phyloP scores from a whole-genome alignment of 441 rosid genomes.

The Biscutella laevigata region DNA sequence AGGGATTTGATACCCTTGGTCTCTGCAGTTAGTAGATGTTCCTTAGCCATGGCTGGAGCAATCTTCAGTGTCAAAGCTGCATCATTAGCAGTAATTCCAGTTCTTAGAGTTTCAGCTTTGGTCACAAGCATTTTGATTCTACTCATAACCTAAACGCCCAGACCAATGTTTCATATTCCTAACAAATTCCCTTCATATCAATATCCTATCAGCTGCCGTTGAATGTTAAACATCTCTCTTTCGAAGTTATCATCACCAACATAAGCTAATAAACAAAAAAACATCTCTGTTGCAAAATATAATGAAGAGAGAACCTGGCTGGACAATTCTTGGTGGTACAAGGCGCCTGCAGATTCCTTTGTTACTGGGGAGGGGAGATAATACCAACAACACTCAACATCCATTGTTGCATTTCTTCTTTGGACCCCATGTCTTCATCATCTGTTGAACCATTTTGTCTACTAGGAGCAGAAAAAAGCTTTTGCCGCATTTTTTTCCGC shows the following conservation, averaged over 20 bases:
- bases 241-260: neutral
- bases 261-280: conserved; percentile 14
- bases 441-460: conserved; percentile 43
- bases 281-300: neutral
- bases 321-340: conserved; percentile 81
- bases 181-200: neutral
- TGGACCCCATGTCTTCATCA: conserved; percentile 84
- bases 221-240: neutral
- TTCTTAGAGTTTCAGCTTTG: conserved; percentile 52
- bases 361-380: conserved; percentile 91
- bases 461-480: conserved; percentile 60
- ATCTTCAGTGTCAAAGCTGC: conserved; percentile 86
- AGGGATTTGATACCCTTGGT: conserved; percentile 48
- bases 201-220: neutral
- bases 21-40: conserved; percentile 84
- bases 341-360: conserved; percentile 86
- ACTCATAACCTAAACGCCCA: conserved; percentile 48
- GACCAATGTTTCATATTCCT: neutral
- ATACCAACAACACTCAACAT: conserved; percentile 93
- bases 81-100: conserved; percentile 77
- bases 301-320: conserved; percentile 63
- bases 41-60: conserved; percentile 98
- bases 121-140: conserved; percentile 60
- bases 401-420: conserved; percentile 91
- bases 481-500: conserved; percentile 91